Evolutionary conservation across 495 filamentous ascomycete genomes (phyloP), one percentile per base, ranked within the genome.

Genomic region (Trichoderma virens): DNA sequence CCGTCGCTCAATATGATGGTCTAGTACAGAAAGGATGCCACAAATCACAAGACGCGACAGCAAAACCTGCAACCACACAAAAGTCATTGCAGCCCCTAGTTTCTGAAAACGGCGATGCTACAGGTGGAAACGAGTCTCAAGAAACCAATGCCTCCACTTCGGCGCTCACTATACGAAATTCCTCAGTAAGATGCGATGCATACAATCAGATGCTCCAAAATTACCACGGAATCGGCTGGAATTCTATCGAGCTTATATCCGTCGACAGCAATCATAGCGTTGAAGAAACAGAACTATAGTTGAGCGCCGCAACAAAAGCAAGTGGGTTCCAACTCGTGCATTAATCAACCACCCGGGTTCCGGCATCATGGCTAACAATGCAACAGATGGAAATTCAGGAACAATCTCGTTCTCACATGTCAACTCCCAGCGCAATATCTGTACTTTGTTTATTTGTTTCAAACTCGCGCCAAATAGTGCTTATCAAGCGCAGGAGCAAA

Each of bases 231-330:
- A 8, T 74, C 32, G 74, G 70, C 1, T 85, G 82, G 82, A 71
- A 70, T 41, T 71, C 76, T 27, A 65, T 80, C 23, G 72, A 78
- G 18, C 69, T 83, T 32, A 67, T 81, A 59, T 84, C 82, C 31
- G 75, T 78, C 14, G 74, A 74, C 16, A 69, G 76, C 65, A 78
- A 79, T 64, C 82, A 83, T 67, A 70, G 74, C 0, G 75, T 80
- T 60, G 74, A 76, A 62, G 82, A 83, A 69, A 64, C 75, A 60
- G 82, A 85, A 64, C 66, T 85, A n/a, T 83, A 65, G 72, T 30
- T 23, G 25, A 1, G 30, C 13, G 20, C 1, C 3, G 27, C 2
- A 18, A 20, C 2, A 56, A 56, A n/a, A 28, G 25, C 51, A 30
- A 56, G 43, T 47, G n/a, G 8, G 4, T 47, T 47, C 43, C 43